Evolutionary conservation across 805 yeast genomes (phyloP).

Genomic region (Metschnikowia borealis): DNA sequence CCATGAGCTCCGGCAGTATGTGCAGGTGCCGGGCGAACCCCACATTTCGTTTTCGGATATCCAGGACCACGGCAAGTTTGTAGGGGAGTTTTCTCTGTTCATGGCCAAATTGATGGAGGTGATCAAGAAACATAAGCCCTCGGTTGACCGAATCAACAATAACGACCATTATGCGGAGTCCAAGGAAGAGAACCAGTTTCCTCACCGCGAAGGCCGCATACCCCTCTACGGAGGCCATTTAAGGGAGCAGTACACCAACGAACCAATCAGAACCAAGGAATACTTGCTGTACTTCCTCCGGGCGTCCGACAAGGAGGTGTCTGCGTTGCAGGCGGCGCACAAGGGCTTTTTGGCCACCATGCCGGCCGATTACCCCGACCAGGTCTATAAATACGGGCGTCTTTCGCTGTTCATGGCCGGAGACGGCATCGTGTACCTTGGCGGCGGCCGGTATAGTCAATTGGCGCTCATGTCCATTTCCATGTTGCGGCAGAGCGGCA

Average conservation of each 20-base stretch:
- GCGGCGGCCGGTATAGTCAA: conserved; percentile 35
- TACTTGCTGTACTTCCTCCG: conserved; percentile 22
- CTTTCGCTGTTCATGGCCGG: conserved; percentile 28
- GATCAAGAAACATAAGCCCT: conserved; percentile 23
- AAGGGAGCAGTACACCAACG: conserved; percentile 28
- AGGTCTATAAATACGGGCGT: conserved; percentile 18
- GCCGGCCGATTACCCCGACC: conserved; percentile 22
- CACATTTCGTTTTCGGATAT: background rate
- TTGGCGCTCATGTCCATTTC: conserved; percentile 33
- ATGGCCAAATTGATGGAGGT: conserved; percentile 18
- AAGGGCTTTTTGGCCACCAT: conserved; percentile 18
- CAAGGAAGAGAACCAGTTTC: conserved; percentile 16
- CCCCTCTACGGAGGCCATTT: conserved; percentile 34
- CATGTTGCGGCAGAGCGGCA: conserved; percentile 30
- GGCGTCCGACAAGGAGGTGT: conserved; percentile 19
- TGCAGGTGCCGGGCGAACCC: background rate
- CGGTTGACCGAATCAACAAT: conserved; percentile 20
- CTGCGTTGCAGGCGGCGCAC: conserved; percentile 22
- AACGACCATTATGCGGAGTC: conserved; percentile 25
- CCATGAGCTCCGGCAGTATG: conserved; percentile 6
- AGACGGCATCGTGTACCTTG: conserved; percentile 38
- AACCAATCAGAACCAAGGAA: conserved; percentile 27
- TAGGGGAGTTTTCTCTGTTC: conserved; percentile 17
- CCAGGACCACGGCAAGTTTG: conserved; percentile 11
- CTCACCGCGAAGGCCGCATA: conserved; percentile 24